Conservation (phyloP, 495 filamentous ascomycete species). For the Cladorrhinum samala region DNA sequence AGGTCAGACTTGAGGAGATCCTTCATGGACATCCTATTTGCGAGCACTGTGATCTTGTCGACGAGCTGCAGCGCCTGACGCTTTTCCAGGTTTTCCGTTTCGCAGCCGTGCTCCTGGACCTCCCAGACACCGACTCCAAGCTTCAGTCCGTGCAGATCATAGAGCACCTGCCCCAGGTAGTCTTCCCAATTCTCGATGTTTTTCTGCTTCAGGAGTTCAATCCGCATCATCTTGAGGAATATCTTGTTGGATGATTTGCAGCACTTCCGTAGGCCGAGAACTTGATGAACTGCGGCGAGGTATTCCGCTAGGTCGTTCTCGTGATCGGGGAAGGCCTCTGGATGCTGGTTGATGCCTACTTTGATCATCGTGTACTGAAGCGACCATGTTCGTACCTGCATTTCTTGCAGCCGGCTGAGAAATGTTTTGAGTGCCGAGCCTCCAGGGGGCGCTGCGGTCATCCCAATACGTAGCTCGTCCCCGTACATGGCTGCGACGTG, state of each 20-base stretch:
- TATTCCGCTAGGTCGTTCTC: constrained; percentile 67
- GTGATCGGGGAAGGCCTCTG: constrained; percentile 52
- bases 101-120: constrained; percentile 69
- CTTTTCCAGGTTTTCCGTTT: constrained; percentile 67
- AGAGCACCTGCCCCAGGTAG: constrained; percentile 81
- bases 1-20: constrained; percentile 87
- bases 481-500: constrained; percentile 76
- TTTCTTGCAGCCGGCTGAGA: constrained; percentile 71
- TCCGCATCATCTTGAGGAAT: constrained; percentile 82
- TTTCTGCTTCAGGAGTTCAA: constrained; percentile 63
- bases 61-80: constrained; percentile 71
- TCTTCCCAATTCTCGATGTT: constrained; percentile 64
- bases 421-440: constrained; percentile 44
- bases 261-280: constrained; percentile 76
- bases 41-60: constrained; percentile 72
- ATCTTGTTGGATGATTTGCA: constrained; percentile 80
- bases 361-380: constrained; percentile 68
- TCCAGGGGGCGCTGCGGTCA: constrained; percentile 39
- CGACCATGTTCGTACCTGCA: constrained; percentile 84
- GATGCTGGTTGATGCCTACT: constrained; percentile 64
- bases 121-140: constrained; percentile 62
- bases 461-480: constrained; percentile 71
- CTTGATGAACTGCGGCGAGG: constrained; percentile 72
- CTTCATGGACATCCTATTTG: constrained; percentile 78
- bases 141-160: constrained; percentile 79